Evolutionary conservation across 2,329 filamentous ascomycete species (phyloP), one percentile per base, ranked within the genome.

Genomic region (Botrytis paeoniae): DNA sequence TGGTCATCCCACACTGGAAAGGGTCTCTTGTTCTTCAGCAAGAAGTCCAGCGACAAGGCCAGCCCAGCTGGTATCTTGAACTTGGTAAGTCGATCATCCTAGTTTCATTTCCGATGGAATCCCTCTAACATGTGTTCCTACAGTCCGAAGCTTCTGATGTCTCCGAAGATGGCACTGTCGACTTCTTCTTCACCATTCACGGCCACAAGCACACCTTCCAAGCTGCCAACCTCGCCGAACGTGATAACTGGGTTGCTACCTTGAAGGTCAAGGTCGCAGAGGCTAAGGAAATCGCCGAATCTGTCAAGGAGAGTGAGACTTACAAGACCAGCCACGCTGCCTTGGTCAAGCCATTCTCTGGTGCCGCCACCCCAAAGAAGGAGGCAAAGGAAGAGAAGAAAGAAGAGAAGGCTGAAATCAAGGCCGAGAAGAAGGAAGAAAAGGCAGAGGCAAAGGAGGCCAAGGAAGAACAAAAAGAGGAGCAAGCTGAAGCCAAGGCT

Each of bases 141-240:
- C 76, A 91, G 85, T 83, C 87, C 75, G 87, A 90, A 81, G 86
- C 86, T 72, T 72, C 88, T 78, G 90, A 93, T 73, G 85, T 89
- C 74, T 85, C 87, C 63, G 93, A 97, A 82, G 92, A 94, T 75
- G 93, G 94, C 75, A 81, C 88, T 77, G 88, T 89, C 84, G 95
- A 96, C 85, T 97, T 99, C 87, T 86, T 90, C 81, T 92, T 98
- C 87, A 93, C 91, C 82, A 85, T 93, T 81, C 91, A 92, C 84
- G 92, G 92, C 78, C 92, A 97, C 85, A 97, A 97, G 90, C 94
- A 98, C 88, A 89, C 89, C 75, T 97, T 99, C 88, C 95, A 98
- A 89, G 93, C 95, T 73, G 80, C 86, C 79, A 91, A 81, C 80
- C 80, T 88, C 66, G 85, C 89, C 74, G 94, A 98, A 85, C 94